Conservation (phyloP, 2,329 filamentous ascomycete species). For the Trichoderma sp. region DNA sequence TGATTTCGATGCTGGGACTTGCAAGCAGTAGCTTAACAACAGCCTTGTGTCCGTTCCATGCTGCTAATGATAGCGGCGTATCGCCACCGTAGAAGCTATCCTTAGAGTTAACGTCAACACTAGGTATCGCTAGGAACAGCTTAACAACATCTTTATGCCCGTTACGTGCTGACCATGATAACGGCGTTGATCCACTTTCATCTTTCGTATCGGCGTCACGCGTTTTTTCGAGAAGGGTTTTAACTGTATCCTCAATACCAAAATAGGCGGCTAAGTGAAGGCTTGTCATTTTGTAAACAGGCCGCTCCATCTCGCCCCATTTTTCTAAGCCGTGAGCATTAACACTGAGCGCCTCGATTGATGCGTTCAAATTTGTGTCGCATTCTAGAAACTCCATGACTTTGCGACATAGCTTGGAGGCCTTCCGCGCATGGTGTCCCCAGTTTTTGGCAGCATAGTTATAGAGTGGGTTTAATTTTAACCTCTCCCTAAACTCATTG, state of each 20-base stretch:
- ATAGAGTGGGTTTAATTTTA: background rate
- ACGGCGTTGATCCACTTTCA: rapidly evolving
- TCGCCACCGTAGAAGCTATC: too few species aligned
- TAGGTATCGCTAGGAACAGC: background rate
- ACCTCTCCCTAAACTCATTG: too few species aligned
- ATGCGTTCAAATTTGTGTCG: background rate
- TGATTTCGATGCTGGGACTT: background rate
- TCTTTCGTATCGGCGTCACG: too few species aligned
- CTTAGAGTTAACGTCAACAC: background rate
- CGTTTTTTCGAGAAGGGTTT: background rate
- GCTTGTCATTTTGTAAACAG: background rate
- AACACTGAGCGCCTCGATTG: background rate
- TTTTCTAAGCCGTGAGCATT: too few species aligned
- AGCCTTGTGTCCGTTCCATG: background rate
- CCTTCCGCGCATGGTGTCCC: background rate
- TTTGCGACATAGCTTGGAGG: rapidly evolving
- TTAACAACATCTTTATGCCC: background rate
- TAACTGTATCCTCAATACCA: background rate
- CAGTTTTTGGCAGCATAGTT: background rate
- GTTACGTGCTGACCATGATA: background rate
- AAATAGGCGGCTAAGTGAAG: background rate
- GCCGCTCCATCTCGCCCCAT: too few species aligned
- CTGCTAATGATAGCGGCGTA: background rate
- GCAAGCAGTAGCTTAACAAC: background rate
- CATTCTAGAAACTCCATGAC: background rate